Percentiles rank a stretch among this genome's conserved stretches.
Conservation (phyloP, 2,329 filamentous ascomycete genomes). For the Colletotrichum gloeosporioides region DNA sequence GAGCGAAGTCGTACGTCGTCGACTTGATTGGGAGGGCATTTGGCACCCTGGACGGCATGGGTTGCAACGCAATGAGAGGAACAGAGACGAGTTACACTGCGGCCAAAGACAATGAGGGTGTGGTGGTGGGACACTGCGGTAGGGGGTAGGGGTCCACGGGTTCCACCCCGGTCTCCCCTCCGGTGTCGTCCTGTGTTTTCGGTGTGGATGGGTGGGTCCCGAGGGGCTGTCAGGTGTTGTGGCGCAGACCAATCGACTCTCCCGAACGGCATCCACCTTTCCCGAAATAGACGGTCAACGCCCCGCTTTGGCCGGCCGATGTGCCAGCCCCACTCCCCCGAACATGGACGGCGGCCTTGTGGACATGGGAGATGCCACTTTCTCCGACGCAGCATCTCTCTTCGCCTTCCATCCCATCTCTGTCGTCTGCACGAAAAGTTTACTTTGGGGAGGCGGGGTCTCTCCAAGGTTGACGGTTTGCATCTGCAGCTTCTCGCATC, state of each 20-base stretch:
- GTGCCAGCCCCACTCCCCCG: neutral
- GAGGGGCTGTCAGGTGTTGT: slow-evolving; percentile 40
- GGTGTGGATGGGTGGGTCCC: slow-evolving; percentile 30
- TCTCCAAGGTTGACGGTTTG: neutral
- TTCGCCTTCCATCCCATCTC: neutral
- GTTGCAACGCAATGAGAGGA: neutral
- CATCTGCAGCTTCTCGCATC: neutral
- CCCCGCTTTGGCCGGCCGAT: slow-evolving; percentile 11
- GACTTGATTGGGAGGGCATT: slow-evolving; percentile 11
- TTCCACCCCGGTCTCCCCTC: neutral
- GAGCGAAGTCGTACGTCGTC: neutral
- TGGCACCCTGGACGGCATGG: neutral
- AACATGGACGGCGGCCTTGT: neutral
- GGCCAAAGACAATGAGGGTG: neutral
- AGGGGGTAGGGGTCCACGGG: neutral
- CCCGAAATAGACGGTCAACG: slow-evolving; percentile 7
- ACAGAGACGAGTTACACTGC: neutral
- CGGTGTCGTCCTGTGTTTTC: neutral
- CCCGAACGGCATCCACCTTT: slow-evolving; percentile 4
- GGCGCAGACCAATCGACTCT: slow-evolving; percentile 39
- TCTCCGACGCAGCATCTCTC: slow-evolving; percentile 4
- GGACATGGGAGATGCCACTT: neutral
- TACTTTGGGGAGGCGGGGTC: neutral
- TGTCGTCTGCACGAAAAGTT: neutral
- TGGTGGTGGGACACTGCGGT: neutral